A percentile compares a stretch with the other conserved stretches of the same genome.
These are phyloP conservation scores for Heterobasidion occidentale DNA, from an alignment of 1,284 basidiomycete genomes.

Conservation along the genomic window DNA sequence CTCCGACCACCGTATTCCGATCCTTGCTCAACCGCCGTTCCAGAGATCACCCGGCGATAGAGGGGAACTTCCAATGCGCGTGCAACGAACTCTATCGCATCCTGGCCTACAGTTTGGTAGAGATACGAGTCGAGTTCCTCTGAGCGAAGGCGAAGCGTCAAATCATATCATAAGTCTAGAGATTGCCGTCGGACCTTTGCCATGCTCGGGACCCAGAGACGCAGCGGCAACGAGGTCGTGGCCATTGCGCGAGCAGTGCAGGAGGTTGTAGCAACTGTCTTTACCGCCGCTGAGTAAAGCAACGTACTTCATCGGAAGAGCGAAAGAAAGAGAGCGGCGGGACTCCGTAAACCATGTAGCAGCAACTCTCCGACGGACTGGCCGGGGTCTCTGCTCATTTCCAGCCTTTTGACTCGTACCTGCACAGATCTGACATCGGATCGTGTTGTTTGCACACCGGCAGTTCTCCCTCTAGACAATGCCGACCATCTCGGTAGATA, in stretches of 20 bases:
- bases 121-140: constrained; percentile 99
- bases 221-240: constrained; percentile 89
- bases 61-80: constrained; percentile 83
- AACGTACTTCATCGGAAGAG: constrained; percentile 78
- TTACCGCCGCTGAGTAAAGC: constrained; percentile 96
- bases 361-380: not conserved
- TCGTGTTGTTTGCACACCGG: not conserved
- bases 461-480: constrained; percentile 31
- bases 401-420: not conserved
- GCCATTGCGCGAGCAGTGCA: constrained; percentile 83
- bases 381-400: not conserved
- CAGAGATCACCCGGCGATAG: constrained; percentile 75
- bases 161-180: constrained; percentile 9
- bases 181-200: constrained; percentile 58
- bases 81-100: constrained; percentile 85
- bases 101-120: constrained; percentile 97
- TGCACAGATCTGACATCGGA: not conserved
- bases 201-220: constrained; percentile 76
- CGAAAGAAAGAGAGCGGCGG: not conserved
- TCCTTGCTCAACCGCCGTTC: constrained; percentile 75
- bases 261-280: constrained; percentile 94
- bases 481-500: constrained; percentile 96
- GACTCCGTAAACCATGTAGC: not conserved
- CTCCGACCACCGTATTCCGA: constrained; percentile 77
- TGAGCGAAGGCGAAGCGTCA: constrained; percentile 22